phyloP scores from a whole-genome alignment of 495 filamentous ascomycete genomes.

The Penicillium psychrofluorescens region DNA sequence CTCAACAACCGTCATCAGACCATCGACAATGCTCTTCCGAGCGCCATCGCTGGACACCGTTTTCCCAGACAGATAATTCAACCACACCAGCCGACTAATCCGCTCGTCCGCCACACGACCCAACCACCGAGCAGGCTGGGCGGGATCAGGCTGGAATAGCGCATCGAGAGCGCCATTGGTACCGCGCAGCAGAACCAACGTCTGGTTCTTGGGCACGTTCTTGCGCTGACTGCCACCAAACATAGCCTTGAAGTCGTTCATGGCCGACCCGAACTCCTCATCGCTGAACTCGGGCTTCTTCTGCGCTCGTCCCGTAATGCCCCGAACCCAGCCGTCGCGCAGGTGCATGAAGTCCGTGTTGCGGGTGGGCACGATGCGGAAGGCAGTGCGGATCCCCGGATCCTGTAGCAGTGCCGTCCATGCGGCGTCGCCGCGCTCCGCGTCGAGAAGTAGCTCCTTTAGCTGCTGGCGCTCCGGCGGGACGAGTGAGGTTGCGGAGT shows the following conservation, averaged over 20 bases:
- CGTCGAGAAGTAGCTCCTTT: conserved; percentile 59
- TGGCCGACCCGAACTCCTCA: conserved; percentile 60
- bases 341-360: conserved; percentile 91
- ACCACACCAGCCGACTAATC: conserved; percentile 74
- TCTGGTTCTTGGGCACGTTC: conserved; percentile 66
- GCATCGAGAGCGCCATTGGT: conserved; percentile 57
- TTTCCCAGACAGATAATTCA: conserved; percentile 82
- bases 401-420: conserved; percentile 67
- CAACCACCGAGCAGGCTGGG: conserved; percentile 42
- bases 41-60: conserved; percentile 80
- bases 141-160: conserved; percentile 50
- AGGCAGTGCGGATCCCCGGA: conserved; percentile 56
- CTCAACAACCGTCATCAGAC: conserved; percentile 81
- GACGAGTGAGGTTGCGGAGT: conserved; percentile 74
- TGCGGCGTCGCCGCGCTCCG: conserved; percentile 53
- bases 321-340: conserved; percentile 82
- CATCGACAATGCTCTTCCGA: conserved; percentile 75
- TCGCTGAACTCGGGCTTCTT: conserved; percentile 51
- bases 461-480: conserved; percentile 66
- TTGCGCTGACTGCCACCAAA: conserved; percentile 62
- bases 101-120: conserved; percentile 72
- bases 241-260: conserved; percentile 67
- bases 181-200: conserved; percentile 67
- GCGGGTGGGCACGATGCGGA: conserved; percentile 74
- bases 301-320: conserved; percentile 64